Percentiles rank a stretch among this genome's conserved stretches.
Conservation (phyloP, 2,329 filamentous ascomycete species). For the Sclerotinia trifoliorum region DNA sequence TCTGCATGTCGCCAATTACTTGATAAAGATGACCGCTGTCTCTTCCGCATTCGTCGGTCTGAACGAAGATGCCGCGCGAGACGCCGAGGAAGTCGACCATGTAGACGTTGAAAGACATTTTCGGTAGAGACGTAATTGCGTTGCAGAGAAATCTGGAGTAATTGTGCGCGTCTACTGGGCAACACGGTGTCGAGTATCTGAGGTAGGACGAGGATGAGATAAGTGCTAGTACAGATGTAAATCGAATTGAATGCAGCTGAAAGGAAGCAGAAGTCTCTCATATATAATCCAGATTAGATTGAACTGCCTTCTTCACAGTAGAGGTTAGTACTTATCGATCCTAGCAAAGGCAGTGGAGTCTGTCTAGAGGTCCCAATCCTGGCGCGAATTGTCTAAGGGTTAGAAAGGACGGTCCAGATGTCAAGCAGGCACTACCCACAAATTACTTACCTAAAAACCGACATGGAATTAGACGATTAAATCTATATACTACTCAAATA, state of each 20-base stretch:
- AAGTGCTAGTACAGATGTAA: neutral
- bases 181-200: neutral
- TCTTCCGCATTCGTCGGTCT: constrained; percentile 17
- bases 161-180: neutral
- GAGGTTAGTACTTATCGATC: neutral
- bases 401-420: constrained; percentile 2
- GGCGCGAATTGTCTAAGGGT: constrained; percentile 13
- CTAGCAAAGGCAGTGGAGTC: constrained; percentile 14
- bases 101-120: constrained; percentile 21
- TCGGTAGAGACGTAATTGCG: neutral
- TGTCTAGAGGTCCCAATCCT: constrained; percentile 20
- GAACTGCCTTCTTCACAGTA: neutral
- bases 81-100: constrained; percentile 20
- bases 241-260: neutral
- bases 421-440: constrained; percentile 9
- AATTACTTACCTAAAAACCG: constrained; percentile 1
- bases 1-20: constrained; percentile 22
- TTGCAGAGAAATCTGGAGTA: neutral
- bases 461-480: constrained; percentile 6
- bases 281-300: constrained; percentile 4
- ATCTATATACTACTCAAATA: constrained; percentile 2
- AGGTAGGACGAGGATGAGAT: neutral
- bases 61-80: constrained; percentile 22
- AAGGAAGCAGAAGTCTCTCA: neutral
- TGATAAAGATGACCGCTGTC: constrained; percentile 22